Evolutionary conservation across 306 rosid genomes (phyloP).

Genomic region (Delonix regia): DNA sequence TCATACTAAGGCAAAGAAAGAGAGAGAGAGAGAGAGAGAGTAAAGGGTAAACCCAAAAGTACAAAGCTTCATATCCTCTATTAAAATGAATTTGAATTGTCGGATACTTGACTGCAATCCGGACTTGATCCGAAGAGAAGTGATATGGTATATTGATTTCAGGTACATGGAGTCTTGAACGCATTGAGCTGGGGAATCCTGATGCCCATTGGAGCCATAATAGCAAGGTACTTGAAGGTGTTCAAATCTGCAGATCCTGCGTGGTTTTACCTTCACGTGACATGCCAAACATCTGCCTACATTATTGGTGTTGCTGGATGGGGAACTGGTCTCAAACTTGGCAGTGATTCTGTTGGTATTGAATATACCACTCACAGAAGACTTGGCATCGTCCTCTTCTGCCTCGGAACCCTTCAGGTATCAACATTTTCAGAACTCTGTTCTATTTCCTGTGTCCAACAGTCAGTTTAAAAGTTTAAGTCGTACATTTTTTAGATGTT

Average conservation of each 20-base stretch:
- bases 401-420: slow-evolving; percentile 94
- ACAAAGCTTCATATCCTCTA: no score
- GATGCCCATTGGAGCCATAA: slow-evolving; percentile 77
- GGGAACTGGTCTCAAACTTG: slow-evolving; percentile 96
- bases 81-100: no score
- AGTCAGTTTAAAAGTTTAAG: no score
- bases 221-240: slow-evolving; percentile 81
- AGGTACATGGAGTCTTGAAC: slow-evolving; percentile 79
- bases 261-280: slow-evolving; percentile 90
- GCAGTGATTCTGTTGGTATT: slow-evolving; percentile 61
- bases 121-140: not conserved
- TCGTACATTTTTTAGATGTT: no score
- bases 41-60: no score
- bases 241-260: slow-evolving; percentile 92
- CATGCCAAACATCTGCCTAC: slow-evolving; percentile 87
- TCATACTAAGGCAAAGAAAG: no score
- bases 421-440: no score
- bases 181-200: slow-evolving; percentile 80
- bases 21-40: no score
- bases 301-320: slow-evolving; percentile 91
- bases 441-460: no score
- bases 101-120: no score
- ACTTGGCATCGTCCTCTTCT: slow-evolving; percentile 76
- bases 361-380: slow-evolving; percentile 49
- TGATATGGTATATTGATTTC: slow-evolving; percentile 13